Conservation (phyloP, 352 stramenopile species). For the Globisporangium spinosum region DNA sequence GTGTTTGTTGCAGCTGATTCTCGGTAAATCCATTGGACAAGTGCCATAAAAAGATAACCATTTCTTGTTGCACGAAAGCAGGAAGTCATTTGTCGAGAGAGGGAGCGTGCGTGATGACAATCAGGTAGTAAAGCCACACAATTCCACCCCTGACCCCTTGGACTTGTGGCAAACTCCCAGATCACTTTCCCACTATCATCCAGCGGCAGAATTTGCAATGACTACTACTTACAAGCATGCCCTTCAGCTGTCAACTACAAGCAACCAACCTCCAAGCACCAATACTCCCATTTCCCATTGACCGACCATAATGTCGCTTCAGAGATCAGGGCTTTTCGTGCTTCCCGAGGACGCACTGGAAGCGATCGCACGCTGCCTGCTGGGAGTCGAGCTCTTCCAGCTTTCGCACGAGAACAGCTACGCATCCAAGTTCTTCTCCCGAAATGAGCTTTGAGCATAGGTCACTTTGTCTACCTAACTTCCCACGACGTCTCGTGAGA, state of each 20-base stretch:
- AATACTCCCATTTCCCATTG: no score
- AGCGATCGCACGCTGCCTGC: no score
- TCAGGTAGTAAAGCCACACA: not conserved
- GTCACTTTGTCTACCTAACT: no score
- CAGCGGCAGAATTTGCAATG: not conserved
- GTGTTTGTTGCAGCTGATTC: constrained; percentile 25
- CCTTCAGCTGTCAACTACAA: no score
- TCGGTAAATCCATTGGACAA: constrained; percentile 42
- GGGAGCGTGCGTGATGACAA: not conserved
- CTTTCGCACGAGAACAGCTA: not conserved
- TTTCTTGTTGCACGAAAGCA: not conserved
- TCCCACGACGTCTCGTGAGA: not conserved
- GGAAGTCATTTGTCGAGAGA: not conserved
- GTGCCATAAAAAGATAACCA: constrained; percentile 14
- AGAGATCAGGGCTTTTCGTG: no score
- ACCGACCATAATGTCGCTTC: no score
- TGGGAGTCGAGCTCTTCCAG: not conserved
- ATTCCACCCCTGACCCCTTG: not conserved
- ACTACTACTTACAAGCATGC: no score
- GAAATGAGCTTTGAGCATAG: not conserved
- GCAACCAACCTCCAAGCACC: no score
- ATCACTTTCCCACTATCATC: not conserved
- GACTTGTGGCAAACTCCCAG: not conserved
- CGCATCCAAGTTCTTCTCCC: not conserved
- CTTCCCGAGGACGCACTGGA: no score